phyloP scores from a whole-genome alignment of 257 asterid species.

The Solanum boliviense region DNA sequence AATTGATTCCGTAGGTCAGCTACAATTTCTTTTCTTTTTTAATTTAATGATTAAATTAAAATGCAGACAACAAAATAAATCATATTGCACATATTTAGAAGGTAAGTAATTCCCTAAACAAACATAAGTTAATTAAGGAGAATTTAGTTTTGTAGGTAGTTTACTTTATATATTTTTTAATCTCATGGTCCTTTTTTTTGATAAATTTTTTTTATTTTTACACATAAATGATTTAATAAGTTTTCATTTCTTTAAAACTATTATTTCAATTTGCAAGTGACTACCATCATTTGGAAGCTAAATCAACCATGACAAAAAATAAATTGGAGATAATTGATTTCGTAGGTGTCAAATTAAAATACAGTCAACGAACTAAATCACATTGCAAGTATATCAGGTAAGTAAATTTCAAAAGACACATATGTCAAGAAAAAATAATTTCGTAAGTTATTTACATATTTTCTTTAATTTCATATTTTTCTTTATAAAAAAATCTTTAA shows the following conservation, averaged over 20 bases:
- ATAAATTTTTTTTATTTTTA: too few species aligned
- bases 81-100: not conserved
- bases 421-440: not conserved
- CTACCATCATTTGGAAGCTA: not conserved
- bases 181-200: too few species aligned
- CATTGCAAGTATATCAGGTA: not conserved
- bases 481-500: too few species aligned
- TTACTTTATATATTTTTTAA: not conserved
- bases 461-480: too few species aligned
- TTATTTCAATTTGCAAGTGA: not conserved
- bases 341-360: not conserved
- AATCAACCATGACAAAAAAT: not conserved
- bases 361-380: not conserved
- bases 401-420: not conserved
- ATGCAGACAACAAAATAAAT: not conserved
- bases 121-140: not conserved
- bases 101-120: not conserved
- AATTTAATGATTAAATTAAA: too few species aligned
- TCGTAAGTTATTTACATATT: too few species aligned
- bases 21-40: not conserved
- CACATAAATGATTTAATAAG: too few species aligned
- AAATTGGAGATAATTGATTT: too few species aligned
- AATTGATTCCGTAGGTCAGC: not conserved
- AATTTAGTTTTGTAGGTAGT: not conserved
- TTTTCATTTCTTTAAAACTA: too few species aligned